Conservation (phyloP, 352 stramenopile species). For the Phytophthora citrophthora region DNA sequence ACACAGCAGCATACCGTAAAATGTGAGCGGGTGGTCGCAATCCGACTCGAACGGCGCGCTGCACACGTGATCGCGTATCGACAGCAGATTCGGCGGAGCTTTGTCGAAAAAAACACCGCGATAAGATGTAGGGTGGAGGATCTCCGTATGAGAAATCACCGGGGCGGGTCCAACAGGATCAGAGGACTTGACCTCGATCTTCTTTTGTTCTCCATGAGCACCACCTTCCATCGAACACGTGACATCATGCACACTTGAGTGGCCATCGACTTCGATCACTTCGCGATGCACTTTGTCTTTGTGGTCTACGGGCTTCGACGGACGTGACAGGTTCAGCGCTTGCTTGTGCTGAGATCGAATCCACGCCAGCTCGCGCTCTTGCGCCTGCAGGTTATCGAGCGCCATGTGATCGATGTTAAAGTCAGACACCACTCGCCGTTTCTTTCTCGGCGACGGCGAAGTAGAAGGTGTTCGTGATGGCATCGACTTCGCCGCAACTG, state of each 20-base stretch:
- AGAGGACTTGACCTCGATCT: slow-evolving; percentile 1
- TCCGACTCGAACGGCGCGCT: slow-evolving; percentile 21
- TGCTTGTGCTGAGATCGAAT: slow-evolving; percentile 38
- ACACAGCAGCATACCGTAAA: slow-evolving; percentile 38
- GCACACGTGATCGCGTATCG: not conserved
- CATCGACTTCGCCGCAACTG: not conserved
- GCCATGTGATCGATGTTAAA: slow-evolving; percentile 36
- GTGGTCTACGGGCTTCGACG: slow-evolving; percentile 2
- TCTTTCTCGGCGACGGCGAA: slow-evolving; percentile 28
- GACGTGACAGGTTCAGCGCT: slow-evolving; percentile 9
- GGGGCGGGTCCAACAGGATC: not conserved
- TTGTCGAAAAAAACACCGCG: slow-evolving; percentile 30
- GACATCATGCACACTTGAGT: slow-evolving; percentile 15
- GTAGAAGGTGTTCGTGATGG: not conserved
- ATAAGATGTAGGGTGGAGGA: slow-evolving; percentile 43
- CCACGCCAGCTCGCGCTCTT: slow-evolving; percentile 49
- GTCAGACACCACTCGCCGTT: slow-evolving; percentile 12
- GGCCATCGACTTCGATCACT: slow-evolving; percentile 22
- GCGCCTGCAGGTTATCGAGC: slow-evolving; percentile 43
- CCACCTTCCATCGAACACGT: slow-evolving; percentile 1
- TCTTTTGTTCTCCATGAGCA: not conserved
- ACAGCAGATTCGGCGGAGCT: slow-evolving; percentile 29
- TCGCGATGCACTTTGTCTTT: slow-evolving; percentile 17
- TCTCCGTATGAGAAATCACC: not conserved
- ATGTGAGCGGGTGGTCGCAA: slow-evolving; percentile 33